These are phyloP conservation scores for Artomyces pyxidatus DNA, from an alignment of 768 basidiomycete genomes.

Conservation along the genomic window DNA sequence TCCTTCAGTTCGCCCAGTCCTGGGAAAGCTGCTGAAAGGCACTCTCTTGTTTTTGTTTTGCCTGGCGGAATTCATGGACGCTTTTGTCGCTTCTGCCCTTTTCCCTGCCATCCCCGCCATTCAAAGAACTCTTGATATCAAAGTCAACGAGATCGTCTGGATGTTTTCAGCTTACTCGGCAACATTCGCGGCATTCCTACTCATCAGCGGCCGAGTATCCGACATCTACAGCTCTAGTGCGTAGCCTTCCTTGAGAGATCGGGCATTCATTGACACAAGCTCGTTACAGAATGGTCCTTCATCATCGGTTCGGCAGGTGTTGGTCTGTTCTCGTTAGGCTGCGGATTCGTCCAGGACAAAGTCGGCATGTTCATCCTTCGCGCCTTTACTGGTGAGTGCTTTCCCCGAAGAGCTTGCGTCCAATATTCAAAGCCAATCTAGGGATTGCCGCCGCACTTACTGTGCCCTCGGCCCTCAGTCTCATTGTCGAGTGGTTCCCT, in stretches of 20 bases:
- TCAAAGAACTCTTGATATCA: slow-evolving; percentile 18
- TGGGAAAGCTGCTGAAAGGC: not conserved
- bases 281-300: not conserved
- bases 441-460: slow-evolving; percentile 30
- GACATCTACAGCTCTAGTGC: not conserved
- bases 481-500: slow-evolving; percentile 39
- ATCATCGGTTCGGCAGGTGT: not conserved
- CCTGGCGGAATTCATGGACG: slow-evolving; percentile 29
- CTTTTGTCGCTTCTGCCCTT: slow-evolving; percentile 27
- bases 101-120: slow-evolving; percentile 25
- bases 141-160: slow-evolving; percentile 23
- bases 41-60: not conserved
- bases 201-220: slow-evolving; percentile 11
- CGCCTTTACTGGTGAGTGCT: not conserved
- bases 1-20: not conserved
- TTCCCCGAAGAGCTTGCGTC: not conserved
- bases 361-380: not conserved
- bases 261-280: not conserved
- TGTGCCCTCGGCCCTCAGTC: slow-evolving; percentile 32
- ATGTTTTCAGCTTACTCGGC: slow-evolving; percentile 28
- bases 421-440: not conserved
- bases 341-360: not conserved
- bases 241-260: not conserved
- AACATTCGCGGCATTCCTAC: slow-evolving; percentile 27
- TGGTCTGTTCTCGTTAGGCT: not conserved